Evolutionary conservation across 768 basidiomycete genomes (phyloP).

Genomic region (Phylloporus arenicola): DNA sequence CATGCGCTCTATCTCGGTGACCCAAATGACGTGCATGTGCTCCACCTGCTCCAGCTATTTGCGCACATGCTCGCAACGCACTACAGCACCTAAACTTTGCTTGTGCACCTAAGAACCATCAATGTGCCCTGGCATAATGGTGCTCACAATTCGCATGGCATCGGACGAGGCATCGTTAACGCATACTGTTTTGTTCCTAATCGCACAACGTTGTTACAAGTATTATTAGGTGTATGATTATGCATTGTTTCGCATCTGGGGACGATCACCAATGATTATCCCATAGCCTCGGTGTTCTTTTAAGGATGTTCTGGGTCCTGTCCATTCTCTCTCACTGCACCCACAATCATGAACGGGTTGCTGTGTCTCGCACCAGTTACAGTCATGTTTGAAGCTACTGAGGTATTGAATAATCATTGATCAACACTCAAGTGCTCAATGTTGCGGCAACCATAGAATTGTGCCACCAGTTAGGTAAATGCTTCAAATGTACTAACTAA

Average conservation of each 20-base stretch:
- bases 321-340: too few relatives aligned
- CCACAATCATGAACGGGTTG: too few relatives aligned
- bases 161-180: background rate
- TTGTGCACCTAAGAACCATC: slow-evolving; percentile 32
- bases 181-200: background rate
- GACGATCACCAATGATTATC: too few relatives aligned
- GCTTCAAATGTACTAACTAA: too few relatives aligned
- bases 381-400: too few relatives aligned
- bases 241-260: background rate
- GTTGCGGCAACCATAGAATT: too few relatives aligned
- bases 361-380: too few relatives aligned
- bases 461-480: too few relatives aligned
- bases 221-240: background rate
- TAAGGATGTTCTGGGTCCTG: too few relatives aligned
- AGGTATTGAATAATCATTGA: too few relatives aligned
- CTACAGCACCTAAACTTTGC: slow-evolving; percentile 24
- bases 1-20: slow-evolving; percentile 20
- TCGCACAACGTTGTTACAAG: background rate
- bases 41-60: slow-evolving; percentile 11
- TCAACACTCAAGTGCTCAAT: too few relatives aligned
- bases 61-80: slow-evolving; percentile 13
- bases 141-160: slow-evolving; percentile 21
- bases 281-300: too few relatives aligned
- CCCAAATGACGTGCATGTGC: slow-evolving; percentile 14
- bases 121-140: slow-evolving; percentile 50